Base-by-base conservation (phyloP, 2,329 filamentous ascomycete genomes). In the Aspergillus sp. region DNA sequence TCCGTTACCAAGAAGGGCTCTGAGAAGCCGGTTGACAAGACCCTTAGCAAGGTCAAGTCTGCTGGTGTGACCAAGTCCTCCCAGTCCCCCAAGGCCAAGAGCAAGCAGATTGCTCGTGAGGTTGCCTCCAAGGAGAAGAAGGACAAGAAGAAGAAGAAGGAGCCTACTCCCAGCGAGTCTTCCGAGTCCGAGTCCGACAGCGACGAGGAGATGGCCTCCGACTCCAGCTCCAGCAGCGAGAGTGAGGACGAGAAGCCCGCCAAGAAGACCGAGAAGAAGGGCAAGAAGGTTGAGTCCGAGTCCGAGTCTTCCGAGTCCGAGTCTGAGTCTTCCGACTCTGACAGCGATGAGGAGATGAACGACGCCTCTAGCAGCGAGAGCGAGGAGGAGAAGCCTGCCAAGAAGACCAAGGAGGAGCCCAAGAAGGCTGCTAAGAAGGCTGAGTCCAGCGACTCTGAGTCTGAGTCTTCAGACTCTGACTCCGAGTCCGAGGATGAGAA, bases 41-140 rank as follows among this genome's bases (percentile, higher is more conserved):
- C 75, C 66, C 61, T 81, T 65, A 74, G 68, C 72, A 81, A 81
- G 73, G 80, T 80, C 69, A 82, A 82, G 74, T 74, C 77, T 65
- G 73, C 74, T 61, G 78, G 74, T 62, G 75, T 82, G 58, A 73
- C 74, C 66, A 82, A 82, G 73, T 66, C 76, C 47, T 72, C 79
- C 56, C 71, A 79, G 70, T 76, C 73, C 59, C 71, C 74, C 36
- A 79, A 80, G 69, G 65, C 73, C 57, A 80, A 80, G 77, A 77
- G 75, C 74, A 80, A 80, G 72, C 72, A 75, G 60, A 68, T 80
- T 57, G 78, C 78, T 62, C 74, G 73, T 62, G 73, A 78, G 63
- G 67, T 77, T 30, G 74, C 71, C 56, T 59, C 69, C 53, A 79
- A 80, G 70, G 74, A 74, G 56, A 69, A 76, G 58, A 79, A 80